phyloP scores from a whole-genome alignment of 805 yeast genomes.

The Millerozyma acaciae region DNA sequence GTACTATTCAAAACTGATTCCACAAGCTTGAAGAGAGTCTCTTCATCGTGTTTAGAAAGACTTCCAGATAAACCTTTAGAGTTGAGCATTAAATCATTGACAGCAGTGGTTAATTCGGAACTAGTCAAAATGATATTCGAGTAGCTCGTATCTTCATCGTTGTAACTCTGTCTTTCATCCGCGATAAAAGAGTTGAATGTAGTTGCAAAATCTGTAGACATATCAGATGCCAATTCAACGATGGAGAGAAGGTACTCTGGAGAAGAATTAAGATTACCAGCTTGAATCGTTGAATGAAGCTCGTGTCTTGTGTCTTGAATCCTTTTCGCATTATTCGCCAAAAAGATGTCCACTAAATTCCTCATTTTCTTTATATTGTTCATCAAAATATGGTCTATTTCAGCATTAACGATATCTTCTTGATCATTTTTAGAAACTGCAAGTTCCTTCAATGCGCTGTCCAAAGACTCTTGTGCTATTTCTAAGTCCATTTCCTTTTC shows the following conservation, averaged over 20 bases:
- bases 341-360: slow-evolving; percentile 62
- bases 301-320: slow-evolving; percentile 71
- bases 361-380: slow-evolving; percentile 48
- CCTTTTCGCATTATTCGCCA: slow-evolving; percentile 63
- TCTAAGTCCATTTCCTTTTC: slow-evolving; percentile 78
- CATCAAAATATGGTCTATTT: slow-evolving; percentile 50
- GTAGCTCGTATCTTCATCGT: slow-evolving; percentile 50
- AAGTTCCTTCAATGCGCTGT: slow-evolving; percentile 60
- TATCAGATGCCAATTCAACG: slow-evolving; percentile 63
- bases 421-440: slow-evolving; percentile 48
- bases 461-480: slow-evolving; percentile 75
- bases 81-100: slow-evolving; percentile 60
- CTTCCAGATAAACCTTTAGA: slow-evolving; percentile 65
- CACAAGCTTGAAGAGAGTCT: slow-evolving; percentile 44
- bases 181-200: slow-evolving; percentile 71
- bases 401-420: slow-evolving; percentile 53
- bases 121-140: slow-evolving; percentile 58
- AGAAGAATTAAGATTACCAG: slow-evolving; percentile 73
- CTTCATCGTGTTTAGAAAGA: slow-evolving; percentile 52
- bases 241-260: slow-evolving; percentile 66
- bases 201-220: slow-evolving; percentile 76
- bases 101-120: slow-evolving; percentile 57
- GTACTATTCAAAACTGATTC: slow-evolving; percentile 58
- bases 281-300: slow-evolving; percentile 74
- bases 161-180: slow-evolving; percentile 56